These are phyloP conservation scores for Mortierella sp. DNA, from an alignment of 371 early-diverging fungal species.

Conservation along the genomic window DNA sequence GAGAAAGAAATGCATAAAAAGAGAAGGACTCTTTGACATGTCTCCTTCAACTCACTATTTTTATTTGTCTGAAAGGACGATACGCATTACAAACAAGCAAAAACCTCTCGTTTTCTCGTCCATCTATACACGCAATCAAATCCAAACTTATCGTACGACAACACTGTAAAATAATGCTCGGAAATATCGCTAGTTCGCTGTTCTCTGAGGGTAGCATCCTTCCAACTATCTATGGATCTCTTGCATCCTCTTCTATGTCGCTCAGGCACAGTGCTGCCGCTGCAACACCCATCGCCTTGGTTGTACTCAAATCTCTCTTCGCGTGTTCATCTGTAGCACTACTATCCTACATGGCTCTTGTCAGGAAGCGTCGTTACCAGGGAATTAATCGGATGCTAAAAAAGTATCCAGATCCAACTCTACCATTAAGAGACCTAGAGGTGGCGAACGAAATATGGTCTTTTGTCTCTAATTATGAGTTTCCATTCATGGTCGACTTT, in stretches of 20 bases:
- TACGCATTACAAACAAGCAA: too few relatives aligned
- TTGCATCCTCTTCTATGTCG: neutral
- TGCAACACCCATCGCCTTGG: neutral
- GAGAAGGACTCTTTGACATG: too few relatives aligned
- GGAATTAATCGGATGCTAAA: conserved; percentile 46
- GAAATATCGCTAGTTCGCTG: too few relatives aligned
- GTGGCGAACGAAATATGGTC: conserved; percentile 61
- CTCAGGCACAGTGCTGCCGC: neutral
- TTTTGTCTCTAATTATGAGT: conserved; percentile 57
- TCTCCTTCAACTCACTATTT: too few relatives aligned
- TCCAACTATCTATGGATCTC: neutral
- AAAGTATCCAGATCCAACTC: conserved; percentile 64
- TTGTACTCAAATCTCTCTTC: neutral
- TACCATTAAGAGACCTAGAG: conserved; percentile 56
- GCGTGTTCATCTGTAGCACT: neutral
- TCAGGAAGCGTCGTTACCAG: conserved; percentile 58
- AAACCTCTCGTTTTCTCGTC: too few relatives aligned
- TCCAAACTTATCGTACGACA: too few relatives aligned
- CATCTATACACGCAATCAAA: too few relatives aligned
- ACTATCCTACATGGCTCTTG: conserved; percentile 49
- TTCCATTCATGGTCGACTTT: conserved; percentile 53
- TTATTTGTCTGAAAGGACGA: too few relatives aligned
- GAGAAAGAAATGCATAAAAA: too few relatives aligned
- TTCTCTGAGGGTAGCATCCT: too few relatives aligned
- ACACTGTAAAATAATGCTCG: too few relatives aligned